Conservation (phyloP, 2,329 filamentous ascomycete species). For the Diaporthe aspalathi region DNA sequence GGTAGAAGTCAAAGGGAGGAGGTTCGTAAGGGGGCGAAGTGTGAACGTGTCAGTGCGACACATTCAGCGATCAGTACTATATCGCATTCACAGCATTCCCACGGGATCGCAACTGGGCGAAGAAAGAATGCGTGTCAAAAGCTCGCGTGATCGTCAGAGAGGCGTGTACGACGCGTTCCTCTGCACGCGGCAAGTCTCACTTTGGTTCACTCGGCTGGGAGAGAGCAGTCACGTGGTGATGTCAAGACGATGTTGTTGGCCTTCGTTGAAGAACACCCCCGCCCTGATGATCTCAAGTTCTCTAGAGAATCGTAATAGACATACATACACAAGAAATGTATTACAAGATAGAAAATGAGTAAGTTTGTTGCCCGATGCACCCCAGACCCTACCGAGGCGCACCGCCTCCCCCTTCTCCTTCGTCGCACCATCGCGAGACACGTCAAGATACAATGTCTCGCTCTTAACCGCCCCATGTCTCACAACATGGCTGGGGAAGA, state of each 20-base stretch:
- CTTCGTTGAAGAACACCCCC: neutral
- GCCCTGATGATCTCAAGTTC: neutral
- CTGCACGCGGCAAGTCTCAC: neutral
- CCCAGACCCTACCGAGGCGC: too few species aligned
- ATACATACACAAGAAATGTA: neutral
- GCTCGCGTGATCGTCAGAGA: too few species aligned
- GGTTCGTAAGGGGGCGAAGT: too few species aligned
- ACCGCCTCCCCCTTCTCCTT: too few species aligned
- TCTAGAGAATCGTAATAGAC: neutral
- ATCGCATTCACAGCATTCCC: neutral
- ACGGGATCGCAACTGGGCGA: neutral
- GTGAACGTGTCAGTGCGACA: neutral
- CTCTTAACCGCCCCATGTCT: neutral
- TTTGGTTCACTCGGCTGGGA: too few species aligned
- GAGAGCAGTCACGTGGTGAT: neutral
- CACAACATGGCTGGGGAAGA: neutral
- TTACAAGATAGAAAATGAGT: constrained; percentile 5
- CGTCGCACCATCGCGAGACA: constrained; percentile 24
- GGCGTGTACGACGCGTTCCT: neutral
- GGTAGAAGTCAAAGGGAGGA: too few species aligned
- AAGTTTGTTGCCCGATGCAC: too few species aligned
- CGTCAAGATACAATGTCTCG: constrained; percentile 28
- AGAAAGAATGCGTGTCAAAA: too few species aligned
- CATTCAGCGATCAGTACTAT: neutral
- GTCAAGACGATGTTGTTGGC: neutral